Percentiles rank a stretch among this genome's conserved stretches.
These are phyloP conservation scores for Candida neerlandica DNA, from an alignment of 1,139 yeast species.

Conservation along the genomic window DNA sequence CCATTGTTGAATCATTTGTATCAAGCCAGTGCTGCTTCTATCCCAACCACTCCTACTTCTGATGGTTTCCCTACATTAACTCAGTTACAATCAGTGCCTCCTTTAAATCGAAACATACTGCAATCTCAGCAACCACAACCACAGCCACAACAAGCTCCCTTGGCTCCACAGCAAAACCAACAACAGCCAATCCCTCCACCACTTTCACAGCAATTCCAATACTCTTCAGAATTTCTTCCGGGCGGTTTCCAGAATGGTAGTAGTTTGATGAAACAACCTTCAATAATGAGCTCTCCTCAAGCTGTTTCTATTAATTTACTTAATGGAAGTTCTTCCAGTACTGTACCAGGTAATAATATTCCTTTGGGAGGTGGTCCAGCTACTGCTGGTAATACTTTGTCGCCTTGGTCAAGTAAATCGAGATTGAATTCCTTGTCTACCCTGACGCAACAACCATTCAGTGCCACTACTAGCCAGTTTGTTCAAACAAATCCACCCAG, in stretches of 20 bases:
- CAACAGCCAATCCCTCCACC: not conserved
- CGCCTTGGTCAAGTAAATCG: constrained; percentile 18
- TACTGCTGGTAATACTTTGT: constrained; percentile 6
- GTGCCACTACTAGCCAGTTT: constrained; percentile 1
- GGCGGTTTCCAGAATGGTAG: constrained; percentile 5
- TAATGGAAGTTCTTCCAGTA: constrained; percentile 7
- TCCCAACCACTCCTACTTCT: constrained; percentile 24
- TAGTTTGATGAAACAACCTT: constrained; percentile 4
- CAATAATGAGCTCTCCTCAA: constrained; percentile 13
- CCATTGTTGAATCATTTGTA: constrained; percentile 39
- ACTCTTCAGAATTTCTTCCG: constrained; percentile 7
- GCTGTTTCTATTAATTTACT: constrained; percentile 10
- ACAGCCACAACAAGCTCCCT: not conserved
- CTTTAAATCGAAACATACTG: constrained; percentile 2
- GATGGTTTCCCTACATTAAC: constrained; percentile 14
- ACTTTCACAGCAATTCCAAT: constrained; percentile 7
- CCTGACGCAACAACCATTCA: constrained; percentile 7
- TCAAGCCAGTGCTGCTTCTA: constrained; percentile 34
- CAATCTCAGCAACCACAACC: not conserved
- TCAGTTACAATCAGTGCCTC: constrained; percentile 14
- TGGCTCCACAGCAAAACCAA: not conserved
- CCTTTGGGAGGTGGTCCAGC: constrained; percentile 2
- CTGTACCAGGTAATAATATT: not conserved
- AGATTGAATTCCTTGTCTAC: constrained; percentile 16
- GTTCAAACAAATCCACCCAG: not conserved